A percentile compares a stretch with the other conserved stretches of the same genome.
phyloP scores from a whole-genome alignment of 306 rosid genomes.

The Herpetospermum pedunculosum region DNA sequence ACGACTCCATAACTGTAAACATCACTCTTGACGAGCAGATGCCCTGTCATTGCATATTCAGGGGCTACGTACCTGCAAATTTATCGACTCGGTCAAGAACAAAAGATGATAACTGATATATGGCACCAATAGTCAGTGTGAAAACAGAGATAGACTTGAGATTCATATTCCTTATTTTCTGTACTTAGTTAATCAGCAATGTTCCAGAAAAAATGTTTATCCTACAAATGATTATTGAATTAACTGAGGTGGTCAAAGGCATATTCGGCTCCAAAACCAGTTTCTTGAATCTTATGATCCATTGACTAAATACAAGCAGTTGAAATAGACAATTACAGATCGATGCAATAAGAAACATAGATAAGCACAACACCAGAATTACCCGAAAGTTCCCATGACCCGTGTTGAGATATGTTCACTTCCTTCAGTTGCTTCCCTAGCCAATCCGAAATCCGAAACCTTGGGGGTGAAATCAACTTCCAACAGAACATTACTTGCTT shows the following conservation, averaged over 20 bases:
- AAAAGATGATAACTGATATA: neutral
- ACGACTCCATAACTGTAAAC: slow-evolving; percentile 98
- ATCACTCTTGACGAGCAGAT: slow-evolving; percentile 89
- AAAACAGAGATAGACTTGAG: neutral
- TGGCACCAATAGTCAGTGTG: neutral
- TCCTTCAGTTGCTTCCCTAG: slow-evolving; percentile 96
- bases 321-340: neutral
- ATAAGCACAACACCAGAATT: slow-evolving; percentile 5
- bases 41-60: slow-evolving; percentile 99
- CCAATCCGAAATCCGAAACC: slow-evolving; percentile 97
- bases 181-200: neutral
- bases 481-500: slow-evolving; percentile 81
- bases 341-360: neutral
- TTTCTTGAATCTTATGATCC: neutral
- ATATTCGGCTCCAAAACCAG: neutral
- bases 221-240: neutral
- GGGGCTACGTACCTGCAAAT: slow-evolving; percentile 86
- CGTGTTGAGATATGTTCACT: slow-evolving; percentile 73
- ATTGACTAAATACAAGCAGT: neutral
- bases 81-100: slow-evolving; percentile 6
- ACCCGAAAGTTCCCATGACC: slow-evolving; percentile 99
- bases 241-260: neutral
- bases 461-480: slow-evolving; percentile 91
- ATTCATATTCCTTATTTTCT: neutral
- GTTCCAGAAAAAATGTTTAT: neutral